Base-by-base conservation (phyloP, 1,139 yeast genomes). In the Wickerhamomyces sp. region DNA sequence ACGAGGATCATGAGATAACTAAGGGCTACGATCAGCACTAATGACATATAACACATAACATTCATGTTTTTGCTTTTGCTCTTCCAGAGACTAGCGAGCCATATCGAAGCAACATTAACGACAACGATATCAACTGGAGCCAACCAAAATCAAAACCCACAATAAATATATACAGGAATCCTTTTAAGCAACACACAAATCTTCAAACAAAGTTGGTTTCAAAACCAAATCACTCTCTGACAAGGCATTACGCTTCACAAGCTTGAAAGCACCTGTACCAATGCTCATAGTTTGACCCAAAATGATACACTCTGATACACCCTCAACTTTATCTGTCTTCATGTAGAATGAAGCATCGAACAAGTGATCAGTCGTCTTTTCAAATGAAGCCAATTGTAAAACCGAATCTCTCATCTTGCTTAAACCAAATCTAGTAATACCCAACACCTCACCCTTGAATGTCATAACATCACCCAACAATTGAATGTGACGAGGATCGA, bases 341-440 rank as follows among this genome's bases (percentile, higher is more conserved):
- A 88, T 88, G 62, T 83, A 91, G 68, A 91, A 93, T 1, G 98
- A 91, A 5, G 99, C 99, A 59, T 93, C 98, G 52, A 93, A 93
- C 58, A 93, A 71, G 63, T 93, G 99, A 58, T 93, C 99, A 0
- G 98, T 91, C 6, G 99, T 93, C 68, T 93, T 93, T 60, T 93
- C 99, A 58, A 93, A 93, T 18, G 96, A 85, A 1, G 99, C 99
- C 58, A 93, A 69, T 61, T 93, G 98, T 55, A 93, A 68, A 19
- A 93, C 98, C 27, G 96, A 86, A 59, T 93, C 98, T 68, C 98
- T 80, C 98, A 93, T 91, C 61, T 93, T 93, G 54, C 96, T 89
- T 51, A 93, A 71, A 49, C 99, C 99, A 54, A 93, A 93, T 63
- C 99, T 75, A 4, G 99, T 93, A 56, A 93, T 93, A 61, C 99